Conservation (phyloP, 2,329 filamentous ascomycete species). For the Septoria petroselini region DNA sequence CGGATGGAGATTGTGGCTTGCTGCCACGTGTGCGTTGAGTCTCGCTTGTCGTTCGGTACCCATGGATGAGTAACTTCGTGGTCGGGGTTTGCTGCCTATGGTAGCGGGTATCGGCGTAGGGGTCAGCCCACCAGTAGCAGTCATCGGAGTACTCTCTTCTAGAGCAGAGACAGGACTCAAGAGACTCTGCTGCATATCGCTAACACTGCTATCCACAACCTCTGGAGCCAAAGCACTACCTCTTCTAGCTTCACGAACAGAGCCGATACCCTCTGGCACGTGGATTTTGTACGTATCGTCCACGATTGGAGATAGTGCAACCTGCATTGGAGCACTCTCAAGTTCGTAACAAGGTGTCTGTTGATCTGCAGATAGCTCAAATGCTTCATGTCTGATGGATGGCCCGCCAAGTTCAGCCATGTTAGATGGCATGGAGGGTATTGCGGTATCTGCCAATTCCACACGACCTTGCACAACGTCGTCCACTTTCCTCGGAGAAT, state of each 20-base stretch:
- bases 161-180: conserved; percentile 26
- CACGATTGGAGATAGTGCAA: conserved; percentile 35
- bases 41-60: conserved; percentile 32
- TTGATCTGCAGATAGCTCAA: conserved; percentile 30
- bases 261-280: neutral
- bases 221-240: conserved; percentile 49
- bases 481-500: conserved; percentile 33
- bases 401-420: conserved; percentile 35
- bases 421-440: conserved; percentile 25
- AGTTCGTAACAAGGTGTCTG: conserved; percentile 38
- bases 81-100: conserved; percentile 16
- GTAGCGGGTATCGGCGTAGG: conserved; percentile 9
- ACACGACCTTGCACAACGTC: conserved; percentile 29
- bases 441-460: conserved; percentile 32
- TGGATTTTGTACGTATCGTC: conserved; percentile 34
- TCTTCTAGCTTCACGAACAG: conserved; percentile 35
- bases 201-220: conserved; percentile 35
- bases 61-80: conserved; percentile 34
- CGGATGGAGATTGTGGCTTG: conserved; percentile 48
- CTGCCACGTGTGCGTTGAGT: conserved; percentile 27
- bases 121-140: conserved; percentile 6
- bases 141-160: conserved; percentile 19
- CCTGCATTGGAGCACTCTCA: conserved; percentile 38
- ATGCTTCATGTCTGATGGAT: conserved; percentile 22
- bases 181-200: conserved; percentile 19